These are phyloP conservation scores for sweet orange (Citrus sinensis) DNA, from an alignment of 345 rosid species.

Conservation along the genomic window DNA sequence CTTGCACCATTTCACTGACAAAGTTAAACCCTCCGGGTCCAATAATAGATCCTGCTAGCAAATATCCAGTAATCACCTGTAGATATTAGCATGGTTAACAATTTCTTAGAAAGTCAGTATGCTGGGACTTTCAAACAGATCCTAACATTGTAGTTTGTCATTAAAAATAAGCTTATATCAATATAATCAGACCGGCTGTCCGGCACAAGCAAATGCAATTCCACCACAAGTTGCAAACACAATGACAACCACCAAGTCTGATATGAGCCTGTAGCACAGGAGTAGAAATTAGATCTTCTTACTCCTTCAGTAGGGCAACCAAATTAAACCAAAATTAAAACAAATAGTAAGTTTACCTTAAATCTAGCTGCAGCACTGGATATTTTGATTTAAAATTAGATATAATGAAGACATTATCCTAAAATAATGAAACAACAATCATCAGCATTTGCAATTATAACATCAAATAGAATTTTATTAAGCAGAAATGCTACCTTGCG, in stretches of 20 bases:
- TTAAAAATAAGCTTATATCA: slow-evolving; percentile 6
- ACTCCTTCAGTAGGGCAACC: not conserved
- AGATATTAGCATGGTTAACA: slow-evolving; percentile 13
- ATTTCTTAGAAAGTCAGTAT: slow-evolving; percentile 11
- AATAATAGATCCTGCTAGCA: slow-evolving; percentile 85
- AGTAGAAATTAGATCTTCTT: not conserved
- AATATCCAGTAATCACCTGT: slow-evolving; percentile 93
- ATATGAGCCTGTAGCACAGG: slow-evolving; percentile 43
- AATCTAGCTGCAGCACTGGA: slow-evolving; percentile 56
- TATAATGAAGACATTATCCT: slow-evolving; percentile 60
- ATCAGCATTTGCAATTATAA: not conserved
- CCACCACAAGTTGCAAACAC: slow-evolving; percentile 64
- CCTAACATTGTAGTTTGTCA: not conserved
- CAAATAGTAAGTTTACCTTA: slow-evolving; percentile 26
- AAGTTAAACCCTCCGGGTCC: slow-evolving; percentile 96
- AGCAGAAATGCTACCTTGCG: slow-evolving; percentile 35
- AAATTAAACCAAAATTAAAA: not conserved
- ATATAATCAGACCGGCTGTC: slow-evolving; percentile 46
- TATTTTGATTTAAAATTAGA: slow-evolving; percentile 56
- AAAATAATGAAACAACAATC: slow-evolving; percentile 12
- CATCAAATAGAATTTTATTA: not conserved
- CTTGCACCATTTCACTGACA: slow-evolving; percentile 98
- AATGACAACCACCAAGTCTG: slow-evolving; percentile 52
- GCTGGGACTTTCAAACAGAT: slow-evolving; percentile 1
- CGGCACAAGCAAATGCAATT: slow-evolving; percentile 64